Conservation (phyloP, 2,329 filamentous ascomycete genomes). For the Parastagonospora nodorum region DNA sequence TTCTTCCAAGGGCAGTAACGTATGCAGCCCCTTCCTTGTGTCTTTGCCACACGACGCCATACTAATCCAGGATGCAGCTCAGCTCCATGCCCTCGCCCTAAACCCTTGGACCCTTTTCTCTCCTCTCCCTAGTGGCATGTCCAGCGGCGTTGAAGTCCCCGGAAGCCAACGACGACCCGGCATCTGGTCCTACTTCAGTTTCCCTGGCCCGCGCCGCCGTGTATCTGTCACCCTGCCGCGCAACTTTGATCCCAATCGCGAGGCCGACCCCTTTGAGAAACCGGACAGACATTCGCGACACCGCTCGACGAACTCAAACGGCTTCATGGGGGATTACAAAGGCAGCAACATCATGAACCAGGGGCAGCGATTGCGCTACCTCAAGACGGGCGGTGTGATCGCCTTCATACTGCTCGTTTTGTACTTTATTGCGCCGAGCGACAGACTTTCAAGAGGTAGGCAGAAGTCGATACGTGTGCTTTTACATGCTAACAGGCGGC, state of each 20-base stretch:
- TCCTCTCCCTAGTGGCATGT: conserved; percentile 53
- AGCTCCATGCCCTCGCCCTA: conserved; percentile 27
- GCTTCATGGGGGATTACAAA: conserved; percentile 52
- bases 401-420: conserved; percentile 62
- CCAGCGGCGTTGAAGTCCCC: conserved; percentile 57
- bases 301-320: conserved; percentile 41
- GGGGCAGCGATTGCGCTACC: conserved; percentile 63
- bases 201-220: conserved; percentile 56
- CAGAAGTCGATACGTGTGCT: conserved; percentile 1
- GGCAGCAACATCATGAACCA: conserved; percentile 63
- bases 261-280: conserved; percentile 54
- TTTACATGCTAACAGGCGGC: background rate
- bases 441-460: conserved; percentile 35
- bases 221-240: conserved; percentile 58
- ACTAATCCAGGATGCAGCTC: conserved; percentile 19
- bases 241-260: conserved; percentile 36
- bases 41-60: conserved; percentile 9
- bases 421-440: conserved; percentile 59
- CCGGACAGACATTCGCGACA: conserved; percentile 48
- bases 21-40: conserved; percentile 11
- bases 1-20: conserved; percentile 9
- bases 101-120: conserved; percentile 23
- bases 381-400: conserved; percentile 67
- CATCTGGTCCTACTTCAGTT: conserved; percentile 60
- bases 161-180: conserved; percentile 51